phyloP scores from a whole-genome alignment of 2,329 filamentous ascomycete species.

The Epicoccum sorghinum region DNA sequence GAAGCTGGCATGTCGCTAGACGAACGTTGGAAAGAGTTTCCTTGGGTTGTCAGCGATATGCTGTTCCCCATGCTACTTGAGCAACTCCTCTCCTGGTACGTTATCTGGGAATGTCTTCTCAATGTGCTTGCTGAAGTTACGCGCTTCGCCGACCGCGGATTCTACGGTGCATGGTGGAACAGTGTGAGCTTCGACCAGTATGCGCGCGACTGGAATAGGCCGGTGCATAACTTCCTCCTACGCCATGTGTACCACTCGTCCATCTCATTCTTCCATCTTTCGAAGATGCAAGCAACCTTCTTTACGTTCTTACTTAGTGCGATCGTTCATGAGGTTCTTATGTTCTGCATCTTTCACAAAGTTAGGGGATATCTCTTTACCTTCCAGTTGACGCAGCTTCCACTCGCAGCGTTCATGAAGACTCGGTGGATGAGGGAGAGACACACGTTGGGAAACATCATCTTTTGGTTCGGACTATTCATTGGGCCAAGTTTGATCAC shows the following conservation, averaged over 20 bases:
- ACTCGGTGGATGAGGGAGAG: conserved; percentile 69
- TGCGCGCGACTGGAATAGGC: conserved; percentile 81
- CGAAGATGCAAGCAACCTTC: conserved; percentile 73
- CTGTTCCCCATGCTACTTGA: conserved; percentile 81
- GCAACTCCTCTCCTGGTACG: conserved; percentile 77
- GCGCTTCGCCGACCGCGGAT: conserved; percentile 76
- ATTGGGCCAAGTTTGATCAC: conserved; percentile 72
- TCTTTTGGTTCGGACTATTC: conserved; percentile 82
- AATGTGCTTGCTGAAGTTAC: conserved; percentile 80
- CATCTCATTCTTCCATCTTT: conserved; percentile 74
- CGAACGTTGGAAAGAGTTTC: conserved; percentile 70
- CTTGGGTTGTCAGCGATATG: conserved; percentile 76
- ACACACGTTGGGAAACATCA: conserved; percentile 70
- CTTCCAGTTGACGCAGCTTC: conserved; percentile 77
- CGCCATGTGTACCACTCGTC: conserved; percentile 80
- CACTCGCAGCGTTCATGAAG: conserved; percentile 70
- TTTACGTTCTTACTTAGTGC: conserved; percentile 77
- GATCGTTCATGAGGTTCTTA: conserved; percentile 75
- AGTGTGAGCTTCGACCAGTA: conserved; percentile 73
- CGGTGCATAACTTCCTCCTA: conserved; percentile 78
- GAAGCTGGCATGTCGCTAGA: conserved; percentile 66
- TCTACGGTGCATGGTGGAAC: conserved; percentile 64
- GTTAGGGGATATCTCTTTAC: conserved; percentile 74
- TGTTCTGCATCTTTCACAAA: conserved; percentile 82
- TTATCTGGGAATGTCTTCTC: conserved; percentile 73